phyloP scores from a whole-genome alignment of 2,329 filamentous ascomycete species.

The Colletotrichum sp. region DNA sequence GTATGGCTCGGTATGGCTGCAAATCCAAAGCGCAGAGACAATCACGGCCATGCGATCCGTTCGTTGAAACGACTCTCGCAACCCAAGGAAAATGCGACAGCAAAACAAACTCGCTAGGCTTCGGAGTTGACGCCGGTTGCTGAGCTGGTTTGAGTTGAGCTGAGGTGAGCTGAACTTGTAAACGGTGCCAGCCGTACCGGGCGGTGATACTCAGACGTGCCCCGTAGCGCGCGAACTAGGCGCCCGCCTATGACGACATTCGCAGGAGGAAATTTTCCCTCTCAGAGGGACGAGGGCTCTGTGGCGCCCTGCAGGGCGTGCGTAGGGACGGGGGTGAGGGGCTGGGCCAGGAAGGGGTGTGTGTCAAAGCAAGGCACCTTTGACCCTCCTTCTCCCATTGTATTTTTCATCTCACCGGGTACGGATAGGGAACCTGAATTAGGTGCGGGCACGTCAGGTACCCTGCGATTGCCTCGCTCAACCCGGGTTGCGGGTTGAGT shows the following conservation, averaged over 20 bases:
- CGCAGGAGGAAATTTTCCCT: constrained; percentile 5
- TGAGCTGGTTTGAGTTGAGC: not conserved
- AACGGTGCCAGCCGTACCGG: not conserved
- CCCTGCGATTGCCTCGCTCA: not conserved
- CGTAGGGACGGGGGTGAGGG: not conserved
- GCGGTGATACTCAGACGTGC: not conserved
- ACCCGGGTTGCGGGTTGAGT: not conserved
- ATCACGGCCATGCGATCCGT: not conserved
- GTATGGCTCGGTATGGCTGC: not conserved
- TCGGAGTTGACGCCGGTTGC: not conserved
- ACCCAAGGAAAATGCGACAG: not conserved
- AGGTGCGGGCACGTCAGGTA: not conserved
- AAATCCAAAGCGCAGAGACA: not conserved
- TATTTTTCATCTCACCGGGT: not conserved
- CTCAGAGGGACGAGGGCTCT: not conserved
- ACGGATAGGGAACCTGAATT: not conserved
- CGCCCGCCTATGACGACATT: constrained; percentile 15
- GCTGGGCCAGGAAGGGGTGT: not conserved
- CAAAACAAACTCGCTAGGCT: not conserved
- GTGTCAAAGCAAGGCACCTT: not conserved
- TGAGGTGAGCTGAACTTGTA: not conserved
- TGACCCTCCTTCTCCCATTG: not conserved
- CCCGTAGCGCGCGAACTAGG: not conserved
- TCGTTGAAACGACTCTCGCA: constrained; percentile 2
- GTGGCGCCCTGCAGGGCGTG: constrained; percentile 14